Evolutionary conservation across 225 moss, liverwort and hornwort genomes (phyloP).

Genomic region (Rhytidiadelphus loreus): DNA sequence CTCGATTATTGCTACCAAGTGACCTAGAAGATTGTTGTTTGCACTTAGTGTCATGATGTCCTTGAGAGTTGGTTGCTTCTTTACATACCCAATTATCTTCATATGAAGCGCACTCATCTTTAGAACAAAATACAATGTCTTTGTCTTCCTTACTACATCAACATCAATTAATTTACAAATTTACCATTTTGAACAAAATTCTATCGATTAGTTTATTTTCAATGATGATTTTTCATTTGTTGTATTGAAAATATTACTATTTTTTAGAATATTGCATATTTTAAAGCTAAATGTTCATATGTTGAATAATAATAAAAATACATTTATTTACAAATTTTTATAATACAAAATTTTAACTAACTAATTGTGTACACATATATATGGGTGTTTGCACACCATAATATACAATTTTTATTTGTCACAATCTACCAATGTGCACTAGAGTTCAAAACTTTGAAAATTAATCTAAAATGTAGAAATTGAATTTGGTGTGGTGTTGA

Average conservation of each 20-base stretch:
- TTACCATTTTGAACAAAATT: not conserved
- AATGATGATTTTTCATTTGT: not conserved
- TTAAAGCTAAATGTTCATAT: too few relatives aligned
- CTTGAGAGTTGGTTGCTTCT: not conserved
- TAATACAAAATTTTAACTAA: too few relatives aligned
- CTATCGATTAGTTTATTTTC: not conserved
- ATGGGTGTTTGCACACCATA: fast-evolving
- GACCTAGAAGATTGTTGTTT: conserved; percentile 16
- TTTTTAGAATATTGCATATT: not conserved
- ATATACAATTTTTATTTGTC: not conserved
- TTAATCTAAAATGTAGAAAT: too few relatives aligned
- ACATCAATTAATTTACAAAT: not conserved
- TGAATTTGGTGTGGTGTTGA: not conserved
- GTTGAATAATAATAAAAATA: not conserved
- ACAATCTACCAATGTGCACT: fast-evolving
- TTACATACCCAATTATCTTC: conserved; percentile 31
- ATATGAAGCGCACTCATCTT: conserved; percentile 30
- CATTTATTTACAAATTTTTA: fast-evolving
- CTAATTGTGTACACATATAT: fast-evolving
- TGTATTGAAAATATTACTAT: too few relatives aligned
- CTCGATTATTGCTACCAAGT: conserved; percentile 13
- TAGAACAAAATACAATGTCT: conserved; percentile 49
- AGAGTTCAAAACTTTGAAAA: not conserved
- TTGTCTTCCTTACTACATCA: conserved; percentile 51
- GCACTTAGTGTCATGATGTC: not conserved